A percentile compares a stretch with the other conserved stretches of the same genome.
phyloP scores from a whole-genome alignment of 2,329 filamentous ascomycete species.

The Beauveria brongniartii region DNA sequence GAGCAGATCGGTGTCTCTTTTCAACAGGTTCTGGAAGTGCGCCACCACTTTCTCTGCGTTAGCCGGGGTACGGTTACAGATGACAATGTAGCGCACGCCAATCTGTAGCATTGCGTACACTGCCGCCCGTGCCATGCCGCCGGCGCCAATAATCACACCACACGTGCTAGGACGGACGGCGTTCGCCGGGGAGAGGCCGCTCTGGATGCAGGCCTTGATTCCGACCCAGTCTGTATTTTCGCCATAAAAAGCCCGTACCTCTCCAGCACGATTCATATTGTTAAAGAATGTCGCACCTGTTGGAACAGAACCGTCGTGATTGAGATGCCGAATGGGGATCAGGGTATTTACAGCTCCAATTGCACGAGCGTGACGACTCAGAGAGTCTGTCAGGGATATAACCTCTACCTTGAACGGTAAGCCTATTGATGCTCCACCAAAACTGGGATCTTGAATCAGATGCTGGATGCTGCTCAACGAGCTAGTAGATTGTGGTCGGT shows the following conservation, averaged over 20 bases:
- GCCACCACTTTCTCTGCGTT: conserved; percentile 59
- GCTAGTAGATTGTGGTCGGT: conserved; percentile 54
- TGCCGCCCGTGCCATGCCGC: conserved; percentile 71
- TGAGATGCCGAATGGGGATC: conserved; percentile 57
- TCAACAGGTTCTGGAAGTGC: conserved; percentile 59
- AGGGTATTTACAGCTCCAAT: conserved; percentile 73
- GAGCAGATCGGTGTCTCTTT: conserved; percentile 34
- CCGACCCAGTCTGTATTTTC: conserved; percentile 81
- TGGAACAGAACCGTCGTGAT: conserved; percentile 48
- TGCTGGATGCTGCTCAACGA: conserved; percentile 56
- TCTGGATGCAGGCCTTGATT: conserved; percentile 62
- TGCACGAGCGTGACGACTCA: conserved; percentile 64
- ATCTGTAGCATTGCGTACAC: conserved; percentile 72
- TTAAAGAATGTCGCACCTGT: conserved; percentile 43
- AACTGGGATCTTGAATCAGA: conserved; percentile 56
- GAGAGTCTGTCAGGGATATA: conserved; percentile 57
- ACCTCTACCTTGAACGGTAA: conserved; percentile 70
- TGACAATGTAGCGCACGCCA: conserved; percentile 66
- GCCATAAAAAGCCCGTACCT: conserved; percentile 62
- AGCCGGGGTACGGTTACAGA: conserved; percentile 62
- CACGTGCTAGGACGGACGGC: conserved; percentile 48
- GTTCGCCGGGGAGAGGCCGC: conserved; percentile 65
- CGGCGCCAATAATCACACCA: conserved; percentile 55
- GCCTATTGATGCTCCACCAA: conserved; percentile 64
- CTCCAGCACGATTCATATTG: conserved; percentile 53